A percentile compares a stretch with the other conserved stretches of the same genome.
Conservation (phyloP, 164 flowering plant species). For the Akebia trifoliata region DNA sequence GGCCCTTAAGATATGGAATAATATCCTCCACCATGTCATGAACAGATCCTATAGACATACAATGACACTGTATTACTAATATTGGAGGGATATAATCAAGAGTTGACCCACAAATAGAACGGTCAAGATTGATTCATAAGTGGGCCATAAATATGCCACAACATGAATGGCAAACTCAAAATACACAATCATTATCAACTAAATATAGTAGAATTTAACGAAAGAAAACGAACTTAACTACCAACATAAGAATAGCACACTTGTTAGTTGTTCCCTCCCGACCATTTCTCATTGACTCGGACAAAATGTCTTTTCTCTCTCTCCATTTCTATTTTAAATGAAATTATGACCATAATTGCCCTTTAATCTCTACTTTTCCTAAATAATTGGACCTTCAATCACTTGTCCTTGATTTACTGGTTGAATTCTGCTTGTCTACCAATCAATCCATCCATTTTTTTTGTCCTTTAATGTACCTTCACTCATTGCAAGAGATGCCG, state of each 20-base stretch:
- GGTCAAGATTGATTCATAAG: no score
- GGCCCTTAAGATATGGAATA: no score
- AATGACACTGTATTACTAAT: no score
- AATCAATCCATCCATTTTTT: constrained; percentile 3
- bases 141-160: no score
- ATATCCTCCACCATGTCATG: no score
- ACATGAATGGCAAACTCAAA: no score
- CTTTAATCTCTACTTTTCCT: neutral
- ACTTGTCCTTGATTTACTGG: constrained; percentile 10
- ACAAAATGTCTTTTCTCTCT: constrained; percentile 3
- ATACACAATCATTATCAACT: no score
- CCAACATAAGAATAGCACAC: constrained; percentile 12
- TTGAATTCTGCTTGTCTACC: constrained; percentile 3
- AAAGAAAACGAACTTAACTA: neutral
- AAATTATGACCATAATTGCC: neutral
- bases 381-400: constrained; percentile 3
- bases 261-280: neutral
- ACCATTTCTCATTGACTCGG: constrained; percentile 6
- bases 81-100: no score
- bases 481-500: constrained; percentile 1
- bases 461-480: neutral
- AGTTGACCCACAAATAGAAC: no score
- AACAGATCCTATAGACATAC: no score
- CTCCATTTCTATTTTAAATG: neutral
- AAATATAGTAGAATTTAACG: no score